Conservation (phyloP, 176 grass and related monocot species). For the Tillandsia fasciculata region DNA sequence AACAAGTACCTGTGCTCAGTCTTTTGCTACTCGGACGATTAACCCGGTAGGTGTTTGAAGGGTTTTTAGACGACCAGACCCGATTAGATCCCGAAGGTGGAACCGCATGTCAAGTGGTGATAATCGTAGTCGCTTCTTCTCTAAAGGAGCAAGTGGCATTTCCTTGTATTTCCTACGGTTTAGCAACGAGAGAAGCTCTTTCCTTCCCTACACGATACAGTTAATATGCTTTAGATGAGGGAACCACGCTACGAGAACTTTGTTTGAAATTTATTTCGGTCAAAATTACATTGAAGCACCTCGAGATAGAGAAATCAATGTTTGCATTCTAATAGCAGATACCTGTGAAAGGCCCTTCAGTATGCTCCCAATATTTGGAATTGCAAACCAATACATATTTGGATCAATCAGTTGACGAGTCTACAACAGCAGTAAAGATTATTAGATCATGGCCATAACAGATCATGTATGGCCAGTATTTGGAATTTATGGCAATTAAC, state of each 20-base stretch:
- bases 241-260: not conserved
- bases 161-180: constrained; percentile 71
- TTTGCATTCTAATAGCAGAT: constrained; percentile 8
- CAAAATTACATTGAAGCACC: not conserved
- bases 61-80: constrained; percentile 69
- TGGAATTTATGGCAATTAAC: not conserved
- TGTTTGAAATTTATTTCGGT: too few relatives aligned
- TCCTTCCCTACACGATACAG: constrained; percentile 47
- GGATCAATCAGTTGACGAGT: constrained; percentile 81
- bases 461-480: not conserved
- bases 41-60: constrained; percentile 56
- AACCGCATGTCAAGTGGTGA: constrained; percentile 67
- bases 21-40: constrained; percentile 58
- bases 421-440: constrained; percentile 30
- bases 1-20: constrained; percentile 17
- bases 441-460: constrained; percentile 4
- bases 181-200: constrained; percentile 63
- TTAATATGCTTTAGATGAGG: not conserved
- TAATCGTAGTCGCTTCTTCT: constrained; percentile 57
- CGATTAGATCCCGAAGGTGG: constrained; percentile 64
- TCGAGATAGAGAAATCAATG: not conserved
- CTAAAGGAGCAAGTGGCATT: constrained; percentile 56
- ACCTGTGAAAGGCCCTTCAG: constrained; percentile 82
- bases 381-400: constrained; percentile 80
- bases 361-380: constrained; percentile 65